Percentiles rank a stretch among this genome's conserved stretches.
Conservation (phyloP, 2,329 filamentous ascomycete genomes). For the Diaporthe aspalathi region DNA sequence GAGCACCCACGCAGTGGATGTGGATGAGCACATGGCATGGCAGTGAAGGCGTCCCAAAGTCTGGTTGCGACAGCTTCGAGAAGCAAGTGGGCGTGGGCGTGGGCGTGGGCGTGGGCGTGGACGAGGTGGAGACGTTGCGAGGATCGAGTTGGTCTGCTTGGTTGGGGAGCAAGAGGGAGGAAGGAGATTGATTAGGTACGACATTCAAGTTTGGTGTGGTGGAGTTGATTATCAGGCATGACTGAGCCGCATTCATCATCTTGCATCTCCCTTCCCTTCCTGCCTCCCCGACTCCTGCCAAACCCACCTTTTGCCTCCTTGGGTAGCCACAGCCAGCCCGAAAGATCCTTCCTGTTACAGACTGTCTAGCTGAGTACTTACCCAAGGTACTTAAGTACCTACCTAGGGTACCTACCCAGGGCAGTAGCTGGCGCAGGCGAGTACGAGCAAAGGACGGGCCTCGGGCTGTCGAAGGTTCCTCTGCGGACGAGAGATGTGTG, state of each 20-base stretch:
- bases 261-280: too few species aligned
- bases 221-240: too few species aligned
- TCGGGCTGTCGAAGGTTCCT: not conserved
- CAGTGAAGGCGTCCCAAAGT: not conserved
- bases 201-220: too few species aligned
- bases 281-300: too few species aligned
- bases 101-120: too few species aligned
- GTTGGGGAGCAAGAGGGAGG: not conserved
- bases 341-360: not conserved
- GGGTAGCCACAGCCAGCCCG: not conserved
- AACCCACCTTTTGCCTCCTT: not conserved
- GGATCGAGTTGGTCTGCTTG: too few species aligned
- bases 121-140: not conserved
- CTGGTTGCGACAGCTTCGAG: constrained; percentile 8
- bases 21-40: not conserved
- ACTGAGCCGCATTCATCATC: too few species aligned
- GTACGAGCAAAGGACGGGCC: not conserved
- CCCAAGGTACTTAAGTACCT: too few species aligned
- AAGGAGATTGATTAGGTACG: too few species aligned
- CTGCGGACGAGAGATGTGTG: not conserved
- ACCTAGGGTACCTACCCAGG: too few species aligned
- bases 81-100: constrained; percentile 11
- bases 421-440: too few species aligned
- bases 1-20: not conserved
- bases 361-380: too few species aligned